Conservation (phyloP, 2,329 filamentous ascomycete species). For the Penicillium sp. region DNA sequence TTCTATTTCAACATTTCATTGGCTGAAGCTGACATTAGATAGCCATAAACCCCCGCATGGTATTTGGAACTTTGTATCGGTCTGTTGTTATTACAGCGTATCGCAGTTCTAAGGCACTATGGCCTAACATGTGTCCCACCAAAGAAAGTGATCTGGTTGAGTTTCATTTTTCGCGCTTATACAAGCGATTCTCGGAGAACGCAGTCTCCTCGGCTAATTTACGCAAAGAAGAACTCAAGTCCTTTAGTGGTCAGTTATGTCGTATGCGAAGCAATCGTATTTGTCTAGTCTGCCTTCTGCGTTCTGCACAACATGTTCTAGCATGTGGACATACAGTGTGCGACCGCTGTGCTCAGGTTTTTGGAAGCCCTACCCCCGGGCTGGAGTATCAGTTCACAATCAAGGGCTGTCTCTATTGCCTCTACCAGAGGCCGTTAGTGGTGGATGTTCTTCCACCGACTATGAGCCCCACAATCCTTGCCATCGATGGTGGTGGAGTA, state of each 20-base stretch:
- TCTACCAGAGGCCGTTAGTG: conserved; percentile 11
- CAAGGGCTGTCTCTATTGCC: conserved; percentile 16
- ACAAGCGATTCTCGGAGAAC: not conserved
- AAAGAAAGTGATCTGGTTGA: not conserved
- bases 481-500: conserved; percentile 26
- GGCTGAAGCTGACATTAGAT: not conserved
- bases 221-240: conserved; percentile 3
- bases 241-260: conserved; percentile 11
- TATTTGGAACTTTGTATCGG: conserved; percentile 11
- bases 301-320: conserved; percentile 15
- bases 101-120: not conserved
- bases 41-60: not conserved
- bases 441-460: conserved; percentile 24
- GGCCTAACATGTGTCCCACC: not conserved
- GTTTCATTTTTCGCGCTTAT: not conserved
- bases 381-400: too few species aligned
- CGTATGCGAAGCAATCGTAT: conserved; percentile 16
- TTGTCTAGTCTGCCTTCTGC: conserved; percentile 22
- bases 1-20: not conserved
- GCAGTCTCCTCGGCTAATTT: not conserved
- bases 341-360: too few species aligned
- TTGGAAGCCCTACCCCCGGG: too few species aligned
- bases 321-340: conserved; percentile 12
- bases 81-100: not conserved
- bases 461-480: conserved; percentile 24